phyloP scores from a whole-genome alignment of 495 filamentous ascomycete species.

The Penicillium subrubescens region DNA sequence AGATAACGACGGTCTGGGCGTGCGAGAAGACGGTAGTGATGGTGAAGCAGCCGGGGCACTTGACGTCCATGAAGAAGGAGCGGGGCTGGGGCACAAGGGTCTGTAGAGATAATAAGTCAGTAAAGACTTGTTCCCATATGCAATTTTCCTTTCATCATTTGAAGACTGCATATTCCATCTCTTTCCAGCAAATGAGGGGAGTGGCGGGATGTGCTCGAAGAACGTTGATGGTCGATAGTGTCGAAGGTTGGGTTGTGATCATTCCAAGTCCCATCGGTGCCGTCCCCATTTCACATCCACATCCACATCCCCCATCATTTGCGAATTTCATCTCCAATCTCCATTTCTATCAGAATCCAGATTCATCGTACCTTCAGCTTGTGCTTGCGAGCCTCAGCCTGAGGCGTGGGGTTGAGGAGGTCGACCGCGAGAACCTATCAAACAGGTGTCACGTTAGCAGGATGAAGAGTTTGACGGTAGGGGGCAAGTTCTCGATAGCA shows the following conservation, averaged over 20 bases:
- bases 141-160: neutral
- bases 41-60: conserved; percentile 99
- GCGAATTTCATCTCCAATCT: conserved; percentile 10
- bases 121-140: neutral
- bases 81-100: conserved; percentile 91
- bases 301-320: neutral
- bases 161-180: neutral
- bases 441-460: conserved; percentile 22
- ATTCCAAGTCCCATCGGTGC: neutral
- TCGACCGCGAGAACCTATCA: conserved; percentile 98
- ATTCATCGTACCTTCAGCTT: conserved; percentile 89
- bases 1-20: conserved; percentile 99
- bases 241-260: conserved; percentile 1
- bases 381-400: conserved; percentile 96
- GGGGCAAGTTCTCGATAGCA: neutral
- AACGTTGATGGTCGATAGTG: conserved; percentile 6
- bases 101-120: conserved; percentile 44
- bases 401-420: conserved; percentile 96
- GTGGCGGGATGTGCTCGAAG: neutral
- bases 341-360: conserved; percentile 12
- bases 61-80: conserved; percentile 99
- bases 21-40: conserved; percentile 99
- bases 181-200: neutral
- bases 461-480: conserved; percentile 7
- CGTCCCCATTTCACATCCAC: conserved; percentile 8